Percentiles rank a stretch among this genome's conserved stretches.
phyloP scores from a whole-genome alignment of 2,329 filamentous ascomycete genomes.

The Penicillium olsonii region DNA sequence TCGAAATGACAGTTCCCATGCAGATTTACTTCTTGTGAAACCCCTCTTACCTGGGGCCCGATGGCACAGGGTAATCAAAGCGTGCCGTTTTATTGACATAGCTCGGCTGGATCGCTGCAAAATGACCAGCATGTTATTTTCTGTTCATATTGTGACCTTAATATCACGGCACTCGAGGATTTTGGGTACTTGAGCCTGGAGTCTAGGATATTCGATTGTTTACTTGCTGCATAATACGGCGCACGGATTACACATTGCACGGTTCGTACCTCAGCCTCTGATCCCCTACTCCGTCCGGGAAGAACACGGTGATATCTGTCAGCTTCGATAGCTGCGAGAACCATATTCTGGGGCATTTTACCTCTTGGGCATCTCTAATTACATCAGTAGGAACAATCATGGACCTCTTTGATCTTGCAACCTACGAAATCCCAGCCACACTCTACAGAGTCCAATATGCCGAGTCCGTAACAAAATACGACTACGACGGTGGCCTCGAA shows the following conservation, averaged over 20 bases:
- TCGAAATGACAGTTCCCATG: background rate
- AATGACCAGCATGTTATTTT: background rate
- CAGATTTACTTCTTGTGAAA: background rate
- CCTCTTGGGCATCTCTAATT: background rate
- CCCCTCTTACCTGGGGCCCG: background rate
- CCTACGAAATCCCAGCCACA: background rate
- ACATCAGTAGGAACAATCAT: background rate
- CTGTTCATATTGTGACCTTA: background rate
- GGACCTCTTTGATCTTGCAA: background rate
- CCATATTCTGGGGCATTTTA: too few species aligned
- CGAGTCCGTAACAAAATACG: background rate
- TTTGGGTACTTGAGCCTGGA: background rate
- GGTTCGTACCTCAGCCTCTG: too few species aligned
- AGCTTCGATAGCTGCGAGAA: too few species aligned
- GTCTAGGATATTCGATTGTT: background rate
- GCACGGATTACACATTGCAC: too few species aligned
- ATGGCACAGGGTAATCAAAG: background rate
- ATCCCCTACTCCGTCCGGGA: too few species aligned
- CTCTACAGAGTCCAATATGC: constrained; percentile 2
- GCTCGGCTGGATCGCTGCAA: background rate
- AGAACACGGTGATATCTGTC: too few species aligned
- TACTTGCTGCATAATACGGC: background rate
- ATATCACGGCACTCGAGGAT: background rate
- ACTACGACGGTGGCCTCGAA: background rate
- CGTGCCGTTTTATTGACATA: background rate